Evolutionary conservation across 2,329 filamentous ascomycete species (phyloP).

Genomic region (Pestalotiopsis sp.): DNA sequence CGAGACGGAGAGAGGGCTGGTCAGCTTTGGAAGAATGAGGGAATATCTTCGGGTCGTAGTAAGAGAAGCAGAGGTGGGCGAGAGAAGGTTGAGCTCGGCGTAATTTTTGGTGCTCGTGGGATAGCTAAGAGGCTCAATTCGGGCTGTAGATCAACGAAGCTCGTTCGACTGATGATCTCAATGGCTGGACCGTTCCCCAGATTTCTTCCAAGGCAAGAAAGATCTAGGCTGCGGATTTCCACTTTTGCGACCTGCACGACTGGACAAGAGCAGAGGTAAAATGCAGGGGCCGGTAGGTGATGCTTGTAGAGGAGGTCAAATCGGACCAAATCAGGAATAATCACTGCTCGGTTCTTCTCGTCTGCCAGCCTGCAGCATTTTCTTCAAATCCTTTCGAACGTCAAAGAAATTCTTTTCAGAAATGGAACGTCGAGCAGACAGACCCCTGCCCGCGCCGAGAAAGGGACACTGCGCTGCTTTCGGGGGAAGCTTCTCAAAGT

Average conservation of each 20-base stretch:
- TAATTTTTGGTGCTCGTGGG: background rate
- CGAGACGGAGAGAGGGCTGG: background rate
- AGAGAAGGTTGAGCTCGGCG: background rate
- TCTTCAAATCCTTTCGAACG: background rate
- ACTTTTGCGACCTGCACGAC: background rate
- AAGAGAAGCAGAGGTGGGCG: background rate
- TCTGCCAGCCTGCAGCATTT: background rate
- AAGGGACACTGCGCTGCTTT: background rate
- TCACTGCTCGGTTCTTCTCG: background rate
- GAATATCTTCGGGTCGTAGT: background rate
- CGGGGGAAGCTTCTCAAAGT: background rate
- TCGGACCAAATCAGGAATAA: background rate
- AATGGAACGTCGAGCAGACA: background rate
- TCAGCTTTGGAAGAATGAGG: background rate
- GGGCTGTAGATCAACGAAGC: background rate
- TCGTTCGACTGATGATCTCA: constrained; percentile 10
- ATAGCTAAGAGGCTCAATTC: background rate
- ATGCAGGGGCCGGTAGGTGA: background rate
- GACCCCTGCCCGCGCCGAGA: background rate
- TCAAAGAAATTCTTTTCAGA: background rate
- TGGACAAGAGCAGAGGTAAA: background rate
- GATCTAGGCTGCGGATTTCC: background rate
- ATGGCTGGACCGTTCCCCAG: constrained; percentile 12
- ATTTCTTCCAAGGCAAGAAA: constrained; percentile 11
- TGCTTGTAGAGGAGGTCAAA: background rate